A percentile compares a stretch with the other conserved stretches of the same genome.
Evolutionary conservation across 208 protist species (phyloP).

Genomic region (Trypanosoma cruzi): DNA sequence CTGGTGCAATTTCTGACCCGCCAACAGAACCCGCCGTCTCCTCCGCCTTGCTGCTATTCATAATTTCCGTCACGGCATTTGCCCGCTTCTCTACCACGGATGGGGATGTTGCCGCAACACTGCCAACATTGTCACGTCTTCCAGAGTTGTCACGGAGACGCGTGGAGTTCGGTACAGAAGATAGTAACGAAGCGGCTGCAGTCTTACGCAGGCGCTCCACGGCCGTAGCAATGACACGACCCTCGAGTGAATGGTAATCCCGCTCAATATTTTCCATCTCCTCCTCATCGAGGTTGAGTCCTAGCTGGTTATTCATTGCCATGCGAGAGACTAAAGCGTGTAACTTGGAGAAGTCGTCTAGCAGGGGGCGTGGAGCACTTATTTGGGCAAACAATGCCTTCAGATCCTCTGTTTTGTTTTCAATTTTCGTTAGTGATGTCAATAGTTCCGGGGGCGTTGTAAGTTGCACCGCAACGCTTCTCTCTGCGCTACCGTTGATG

Average conservation of each 20-base stretch:
- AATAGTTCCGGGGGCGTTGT: slow-evolving; percentile 37
- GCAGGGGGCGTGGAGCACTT: slow-evolving; percentile 41
- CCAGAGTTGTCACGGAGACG: neutral
- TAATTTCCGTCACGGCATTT: slow-evolving; percentile 8
- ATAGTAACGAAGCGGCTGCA: neutral
- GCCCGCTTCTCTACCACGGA: slow-evolving; percentile 6
- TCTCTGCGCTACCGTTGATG: neutral
- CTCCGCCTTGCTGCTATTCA: slow-evolving; percentile 1
- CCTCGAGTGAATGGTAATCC: slow-evolving; percentile 71
- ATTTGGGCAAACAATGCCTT: slow-evolving; percentile 30
- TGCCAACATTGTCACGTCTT: neutral
- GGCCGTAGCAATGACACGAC: slow-evolving; percentile 60
- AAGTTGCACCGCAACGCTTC: slow-evolving; percentile 5
- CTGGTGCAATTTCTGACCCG: slow-evolving; percentile 18
- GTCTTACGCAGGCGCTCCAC: slow-evolving; percentile 50
- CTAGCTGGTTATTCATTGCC: slow-evolving; percentile 41
- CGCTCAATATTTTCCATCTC: slow-evolving; percentile 45
- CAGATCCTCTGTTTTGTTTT: slow-evolving; percentile 46
- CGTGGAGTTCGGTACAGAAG: slow-evolving; percentile 6
- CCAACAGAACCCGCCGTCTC: neutral
- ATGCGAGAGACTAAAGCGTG: slow-evolving; percentile 41
- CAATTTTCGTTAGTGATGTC: slow-evolving; percentile 38
- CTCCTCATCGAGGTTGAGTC: slow-evolving; percentile 35
- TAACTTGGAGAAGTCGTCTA: slow-evolving; percentile 71
- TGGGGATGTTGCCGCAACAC: neutral